phyloP scores from a whole-genome alignment of 345 rosid genomes.

The Populus tremula region DNA sequence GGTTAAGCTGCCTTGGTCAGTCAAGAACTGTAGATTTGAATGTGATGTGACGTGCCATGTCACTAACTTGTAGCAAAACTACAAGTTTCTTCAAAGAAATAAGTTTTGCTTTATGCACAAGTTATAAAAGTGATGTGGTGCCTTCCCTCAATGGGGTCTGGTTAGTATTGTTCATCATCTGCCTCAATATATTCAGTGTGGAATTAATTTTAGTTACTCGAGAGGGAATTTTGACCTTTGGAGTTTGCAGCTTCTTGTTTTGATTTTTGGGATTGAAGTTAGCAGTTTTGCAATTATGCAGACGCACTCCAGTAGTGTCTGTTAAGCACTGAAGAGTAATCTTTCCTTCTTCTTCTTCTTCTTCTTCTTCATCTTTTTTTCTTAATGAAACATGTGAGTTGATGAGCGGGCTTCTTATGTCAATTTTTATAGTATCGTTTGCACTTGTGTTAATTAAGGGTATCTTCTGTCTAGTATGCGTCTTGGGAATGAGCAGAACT shows the following conservation, averaged over 20 bases:
- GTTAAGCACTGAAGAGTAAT: not conserved
- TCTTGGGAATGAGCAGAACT: not conserved
- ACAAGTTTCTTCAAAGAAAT: not conserved
- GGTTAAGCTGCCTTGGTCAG: not conserved
- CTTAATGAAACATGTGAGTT: not conserved
- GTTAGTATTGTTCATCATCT: not conserved
- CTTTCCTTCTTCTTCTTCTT: not conserved
- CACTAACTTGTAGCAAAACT: not conserved
- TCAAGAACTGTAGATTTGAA: not conserved
- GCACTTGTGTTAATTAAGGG: not conserved
- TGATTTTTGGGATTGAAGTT: not conserved
- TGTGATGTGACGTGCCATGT: not conserved
- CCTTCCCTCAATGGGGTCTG: not conserved
- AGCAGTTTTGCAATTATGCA: not conserved
- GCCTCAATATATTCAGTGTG: not conserved
- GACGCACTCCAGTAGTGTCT: not conserved
- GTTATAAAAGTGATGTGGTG: not conserved
- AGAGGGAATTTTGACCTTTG: not conserved
- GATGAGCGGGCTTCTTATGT: not conserved
- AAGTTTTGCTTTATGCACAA: not conserved
- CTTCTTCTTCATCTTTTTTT: too few relatives aligned
- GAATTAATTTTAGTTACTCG: not conserved
- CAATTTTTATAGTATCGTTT: not conserved
- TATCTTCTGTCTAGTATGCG: not conserved
- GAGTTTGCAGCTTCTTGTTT: not conserved